phyloP scores from a whole-genome alignment of 2,329 filamentous ascomycete genomes.

The Periconia sp. region DNA sequence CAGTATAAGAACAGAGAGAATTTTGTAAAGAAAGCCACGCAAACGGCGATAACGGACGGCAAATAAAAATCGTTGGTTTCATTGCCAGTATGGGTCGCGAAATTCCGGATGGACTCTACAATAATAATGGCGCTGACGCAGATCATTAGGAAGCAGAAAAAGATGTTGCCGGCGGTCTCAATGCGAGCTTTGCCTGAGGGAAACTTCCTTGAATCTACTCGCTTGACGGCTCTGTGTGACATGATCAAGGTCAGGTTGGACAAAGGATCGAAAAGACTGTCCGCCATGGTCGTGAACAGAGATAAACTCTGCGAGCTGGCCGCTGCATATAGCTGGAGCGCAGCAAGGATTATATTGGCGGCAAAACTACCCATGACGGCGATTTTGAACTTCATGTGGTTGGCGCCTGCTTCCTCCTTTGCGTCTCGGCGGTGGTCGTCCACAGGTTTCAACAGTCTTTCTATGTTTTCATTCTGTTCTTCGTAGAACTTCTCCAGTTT shows the following conservation, averaged over 20 bases:
- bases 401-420: slow-evolving; percentile 75
- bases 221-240: slow-evolving; percentile 82
- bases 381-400: slow-evolving; percentile 74
- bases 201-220: slow-evolving; percentile 82
- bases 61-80: slow-evolving; percentile 69
- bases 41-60: slow-evolving; percentile 82
- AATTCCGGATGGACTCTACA: slow-evolving; percentile 76
- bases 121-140: slow-evolving; percentile 90
- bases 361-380: slow-evolving; percentile 69
- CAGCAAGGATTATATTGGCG: slow-evolving; percentile 78
- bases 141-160: slow-evolving; percentile 96
- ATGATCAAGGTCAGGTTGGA: slow-evolving; percentile 87
- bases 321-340: slow-evolving; percentile 86
- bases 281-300: slow-evolving; percentile 96
- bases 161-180: slow-evolving; percentile 93
- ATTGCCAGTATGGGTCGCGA: slow-evolving; percentile 54
- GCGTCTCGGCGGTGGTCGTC: slow-evolving; percentile 86
- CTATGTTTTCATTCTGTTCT: slow-evolving; percentile 89
- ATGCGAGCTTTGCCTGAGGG: slow-evolving; percentile 91
- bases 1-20: slow-evolving; percentile 85
- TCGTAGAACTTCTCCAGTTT: slow-evolving; percentile 83
- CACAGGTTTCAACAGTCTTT: slow-evolving; percentile 87
- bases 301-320: slow-evolving; percentile 86
- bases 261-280: slow-evolving; percentile 89
- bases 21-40: slow-evolving; percentile 82